phyloP scores from a whole-genome alignment of 2,329 filamentous ascomycete genomes.

The Fusarium setosum region DNA sequence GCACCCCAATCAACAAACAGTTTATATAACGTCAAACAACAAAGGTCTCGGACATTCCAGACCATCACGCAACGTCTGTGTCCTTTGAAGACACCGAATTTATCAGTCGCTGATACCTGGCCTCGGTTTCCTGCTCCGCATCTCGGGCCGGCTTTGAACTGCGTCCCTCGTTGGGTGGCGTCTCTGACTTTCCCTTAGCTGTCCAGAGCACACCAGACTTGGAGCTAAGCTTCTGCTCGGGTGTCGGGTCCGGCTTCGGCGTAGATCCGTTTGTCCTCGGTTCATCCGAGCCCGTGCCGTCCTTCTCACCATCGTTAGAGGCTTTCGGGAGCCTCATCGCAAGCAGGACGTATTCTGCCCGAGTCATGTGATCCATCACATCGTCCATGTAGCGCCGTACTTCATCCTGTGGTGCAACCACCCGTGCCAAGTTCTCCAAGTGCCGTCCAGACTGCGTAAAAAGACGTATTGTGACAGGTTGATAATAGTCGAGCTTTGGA shows the following conservation, averaged over 20 bases:
- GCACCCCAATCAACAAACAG: constrained; percentile 25
- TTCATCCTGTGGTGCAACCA: constrained; percentile 72
- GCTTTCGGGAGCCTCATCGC: constrained; percentile 72
- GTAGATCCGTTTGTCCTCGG: constrained; percentile 45
- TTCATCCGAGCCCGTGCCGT: constrained; percentile 44
- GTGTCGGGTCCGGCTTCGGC: constrained; percentile 44
- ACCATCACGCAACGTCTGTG: constrained; percentile 32
- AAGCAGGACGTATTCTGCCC: constrained; percentile 74
- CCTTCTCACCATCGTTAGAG: constrained; percentile 46
- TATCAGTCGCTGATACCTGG: constrained; percentile 52
- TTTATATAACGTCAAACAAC: constrained; percentile 18
- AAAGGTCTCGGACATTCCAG: neutral
- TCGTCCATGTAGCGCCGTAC: constrained; percentile 76
- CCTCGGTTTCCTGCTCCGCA: constrained; percentile 49
- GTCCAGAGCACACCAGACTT: constrained; percentile 52
- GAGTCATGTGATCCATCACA: constrained; percentile 75
- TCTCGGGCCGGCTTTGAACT: constrained; percentile 44
- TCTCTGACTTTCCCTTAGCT: constrained; percentile 39
- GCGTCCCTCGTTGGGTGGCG: constrained; percentile 27
- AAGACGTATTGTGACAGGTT: constrained; percentile 76
- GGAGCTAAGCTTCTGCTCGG: constrained; percentile 33
- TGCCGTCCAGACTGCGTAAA: constrained; percentile 65
- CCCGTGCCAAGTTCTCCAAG: constrained; percentile 69
- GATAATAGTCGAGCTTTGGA: constrained; percentile 76
- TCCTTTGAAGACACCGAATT: constrained; percentile 51